A percentile compares a stretch with the other conserved stretches of the same genome.
phyloP scores from a whole-genome alignment of 2,329 filamentous ascomycete genomes.

The Botrytis fabae region DNA sequence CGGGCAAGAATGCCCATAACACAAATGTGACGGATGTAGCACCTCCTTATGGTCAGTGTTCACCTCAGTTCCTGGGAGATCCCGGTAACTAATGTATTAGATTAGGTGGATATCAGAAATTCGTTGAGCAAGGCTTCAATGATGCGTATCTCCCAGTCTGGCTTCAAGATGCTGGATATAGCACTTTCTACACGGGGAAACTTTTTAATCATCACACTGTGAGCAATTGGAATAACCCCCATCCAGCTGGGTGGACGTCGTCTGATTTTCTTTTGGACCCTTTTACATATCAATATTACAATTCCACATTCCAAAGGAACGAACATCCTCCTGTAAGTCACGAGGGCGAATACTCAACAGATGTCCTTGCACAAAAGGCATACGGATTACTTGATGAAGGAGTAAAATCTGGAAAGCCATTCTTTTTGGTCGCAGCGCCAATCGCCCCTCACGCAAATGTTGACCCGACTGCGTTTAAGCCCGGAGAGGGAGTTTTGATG shows the following conservation, averaged over 20 bases:
- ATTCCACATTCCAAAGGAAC: conserved; percentile 64
- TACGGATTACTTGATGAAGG: conserved; percentile 63
- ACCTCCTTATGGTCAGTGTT: conserved; percentile 50
- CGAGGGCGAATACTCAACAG: conserved; percentile 49
- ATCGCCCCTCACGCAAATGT: conserved; percentile 64
- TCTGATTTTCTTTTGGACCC: conserved; percentile 64
- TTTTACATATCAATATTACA: conserved; percentile 67
- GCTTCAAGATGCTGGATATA: conserved; percentile 68
- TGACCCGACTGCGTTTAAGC: conserved; percentile 19
- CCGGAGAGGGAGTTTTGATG: conserved; percentile 37
- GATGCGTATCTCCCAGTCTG: conserved; percentile 68
- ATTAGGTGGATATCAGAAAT: conserved; percentile 62
- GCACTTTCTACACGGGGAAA: conserved; percentile 74
- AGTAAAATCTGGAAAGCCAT: conserved; percentile 54
- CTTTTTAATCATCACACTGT: conserved; percentile 64
- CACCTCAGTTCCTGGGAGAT: conserved; percentile 27
- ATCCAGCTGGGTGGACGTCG: conserved; percentile 58
- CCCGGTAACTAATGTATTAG: conserved; percentile 22
- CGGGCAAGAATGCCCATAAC: conserved; percentile 62
- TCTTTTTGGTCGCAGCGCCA: conserved; percentile 67
- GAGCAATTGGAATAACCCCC: conserved; percentile 61
- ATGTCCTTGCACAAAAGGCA: conserved; percentile 60
- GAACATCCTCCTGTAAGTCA: conserved; percentile 55
- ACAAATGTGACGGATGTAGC: conserved; percentile 57
- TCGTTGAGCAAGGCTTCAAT: conserved; percentile 64